Percentiles rank a stretch among this genome's conserved stretches.
Evolutionary conservation across 148 eudicot genomes (phyloP).

Genomic region (Agrostemma githago): DNA sequence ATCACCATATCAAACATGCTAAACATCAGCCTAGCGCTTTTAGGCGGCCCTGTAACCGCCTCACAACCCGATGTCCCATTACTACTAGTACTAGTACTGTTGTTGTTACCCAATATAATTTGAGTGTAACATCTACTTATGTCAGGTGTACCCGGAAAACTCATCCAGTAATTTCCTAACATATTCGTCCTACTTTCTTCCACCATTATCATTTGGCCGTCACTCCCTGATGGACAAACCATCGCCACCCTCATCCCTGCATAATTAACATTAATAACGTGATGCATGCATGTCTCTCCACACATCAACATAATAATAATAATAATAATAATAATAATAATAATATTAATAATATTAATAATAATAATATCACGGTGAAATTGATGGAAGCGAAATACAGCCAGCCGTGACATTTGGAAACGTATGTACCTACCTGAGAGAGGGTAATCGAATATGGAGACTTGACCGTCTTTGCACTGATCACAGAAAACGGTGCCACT

Average conservation of each 20-base stretch:
- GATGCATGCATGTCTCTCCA: not conserved
- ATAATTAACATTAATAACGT: not conserved
- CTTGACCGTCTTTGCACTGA: constrained; percentile 85
- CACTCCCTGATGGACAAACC: constrained; percentile 45
- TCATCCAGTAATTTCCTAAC: constrained; percentile 54
- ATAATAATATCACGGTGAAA: too few relatives aligned
- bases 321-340: too few relatives aligned
- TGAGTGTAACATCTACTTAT: constrained; percentile 46
- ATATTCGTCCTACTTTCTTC: constrained; percentile 57
- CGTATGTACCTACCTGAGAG: constrained; percentile 37
- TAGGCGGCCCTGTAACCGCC: constrained; percentile 51
- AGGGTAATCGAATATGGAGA: constrained; percentile 80
- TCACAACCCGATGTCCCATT: constrained; percentile 40
- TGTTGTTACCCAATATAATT: constrained; percentile 25
- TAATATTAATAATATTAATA: too few relatives aligned
- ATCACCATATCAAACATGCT: constrained; percentile 54
- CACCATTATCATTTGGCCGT: constrained; percentile 34
- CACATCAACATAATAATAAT: too few relatives aligned
- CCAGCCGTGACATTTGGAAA: not conserved
- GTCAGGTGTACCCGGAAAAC: constrained; percentile 58
- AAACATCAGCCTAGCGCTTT: constrained; percentile 42
- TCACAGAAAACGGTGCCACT: constrained; percentile 86
- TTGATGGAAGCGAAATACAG: too few relatives aligned
- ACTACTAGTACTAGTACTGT: not conserved
- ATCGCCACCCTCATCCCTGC: constrained; percentile 59